Percentiles rank a stretch among this genome's conserved stretches.
Evolutionary conservation across 371 early-diverging fungal species (phyloP).

Genomic region (Mortierella sp.): DNA sequence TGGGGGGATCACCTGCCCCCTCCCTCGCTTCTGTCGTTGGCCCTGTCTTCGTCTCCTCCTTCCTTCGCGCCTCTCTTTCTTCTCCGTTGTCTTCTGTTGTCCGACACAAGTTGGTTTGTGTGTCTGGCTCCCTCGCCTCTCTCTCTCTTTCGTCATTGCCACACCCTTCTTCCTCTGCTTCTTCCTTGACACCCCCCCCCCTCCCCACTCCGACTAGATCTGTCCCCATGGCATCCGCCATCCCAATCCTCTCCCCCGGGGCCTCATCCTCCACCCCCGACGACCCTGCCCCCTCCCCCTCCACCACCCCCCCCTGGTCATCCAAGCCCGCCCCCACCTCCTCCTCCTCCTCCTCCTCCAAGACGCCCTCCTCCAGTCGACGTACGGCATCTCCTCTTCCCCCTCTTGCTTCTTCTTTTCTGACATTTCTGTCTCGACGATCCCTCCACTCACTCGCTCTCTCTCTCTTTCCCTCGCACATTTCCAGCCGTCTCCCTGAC

Average conservation of each 20-base stretch:
- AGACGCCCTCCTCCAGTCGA: too few species aligned
- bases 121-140: conserved; percentile 2
- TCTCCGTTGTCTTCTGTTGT: too few species aligned
- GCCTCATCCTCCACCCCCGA: conserved; percentile 16
- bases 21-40: too few species aligned
- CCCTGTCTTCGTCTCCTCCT: conserved; percentile 16
- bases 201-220: too few species aligned
- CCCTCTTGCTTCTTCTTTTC: too few species aligned
- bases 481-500: conserved; percentile 47
- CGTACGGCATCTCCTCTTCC: too few species aligned
- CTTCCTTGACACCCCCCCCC: neutral
- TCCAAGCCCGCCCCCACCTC: conserved; percentile 40
- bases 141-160: conserved; percentile 4
- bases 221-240: conserved; percentile 63
- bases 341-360: too few species aligned
- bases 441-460: neutral
- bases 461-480: neutral
- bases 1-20: too few species aligned
- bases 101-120: too few species aligned
- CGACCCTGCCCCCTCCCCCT: conserved; percentile 3
- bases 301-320: conserved; percentile 22
- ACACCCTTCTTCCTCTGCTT: neutral
- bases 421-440: too few species aligned
- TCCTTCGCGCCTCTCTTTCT: too few species aligned
- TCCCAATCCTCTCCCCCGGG: conserved; percentile 67